Evolutionary conservation across 768 basidiomycete genomes (phyloP).

Genomic region (Vararia minispora): DNA sequence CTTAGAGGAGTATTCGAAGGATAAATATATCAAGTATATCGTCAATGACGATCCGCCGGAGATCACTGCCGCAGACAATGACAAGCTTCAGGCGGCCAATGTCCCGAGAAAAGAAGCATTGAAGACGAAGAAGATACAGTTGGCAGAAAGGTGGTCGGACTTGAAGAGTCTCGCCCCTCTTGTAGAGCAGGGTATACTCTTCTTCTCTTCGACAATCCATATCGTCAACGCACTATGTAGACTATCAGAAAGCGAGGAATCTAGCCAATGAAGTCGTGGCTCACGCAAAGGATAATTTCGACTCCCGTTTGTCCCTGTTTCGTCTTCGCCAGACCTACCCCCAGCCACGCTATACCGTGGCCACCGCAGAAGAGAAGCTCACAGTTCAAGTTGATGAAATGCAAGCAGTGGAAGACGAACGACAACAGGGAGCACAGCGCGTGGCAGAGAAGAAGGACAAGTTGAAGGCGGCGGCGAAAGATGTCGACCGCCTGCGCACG

Average conservation of each 20-base stretch:
- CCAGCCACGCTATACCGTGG: slow-evolving; percentile 66
- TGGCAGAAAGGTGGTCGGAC: slow-evolving; percentile 52
- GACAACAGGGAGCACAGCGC: slow-evolving; percentile 39
- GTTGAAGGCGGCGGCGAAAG: slow-evolving; percentile 43
- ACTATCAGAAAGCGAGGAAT: slow-evolving; percentile 45
- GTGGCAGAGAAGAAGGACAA: slow-evolving; percentile 46
- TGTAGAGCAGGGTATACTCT: slow-evolving; percentile 50
- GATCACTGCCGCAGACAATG: slow-evolving; percentile 73
- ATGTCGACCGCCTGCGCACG: slow-evolving; percentile 46
- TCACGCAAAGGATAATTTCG: slow-evolving; percentile 69
- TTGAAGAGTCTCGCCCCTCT: slow-evolving; percentile 51
- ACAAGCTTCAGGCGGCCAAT: slow-evolving; percentile 46
- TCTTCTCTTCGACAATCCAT: neutral
- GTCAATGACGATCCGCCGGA: slow-evolving; percentile 78
- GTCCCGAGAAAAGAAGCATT: slow-evolving; percentile 61
- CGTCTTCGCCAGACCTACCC: slow-evolving; percentile 76
- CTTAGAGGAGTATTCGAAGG: slow-evolving; percentile 83
- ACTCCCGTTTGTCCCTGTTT: slow-evolving; percentile 69
- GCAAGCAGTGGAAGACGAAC: slow-evolving; percentile 60
- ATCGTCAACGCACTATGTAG: slow-evolving; percentile 22
- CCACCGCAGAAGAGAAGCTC: slow-evolving; percentile 62
- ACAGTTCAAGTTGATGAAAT: slow-evolving; percentile 71
- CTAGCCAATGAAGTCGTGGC: slow-evolving; percentile 42
- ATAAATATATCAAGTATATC: slow-evolving; percentile 79
- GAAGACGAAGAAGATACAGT: slow-evolving; percentile 49